Conservation (phyloP, 441 rosid genomes). For the Gossypium davidsonii region DNA sequence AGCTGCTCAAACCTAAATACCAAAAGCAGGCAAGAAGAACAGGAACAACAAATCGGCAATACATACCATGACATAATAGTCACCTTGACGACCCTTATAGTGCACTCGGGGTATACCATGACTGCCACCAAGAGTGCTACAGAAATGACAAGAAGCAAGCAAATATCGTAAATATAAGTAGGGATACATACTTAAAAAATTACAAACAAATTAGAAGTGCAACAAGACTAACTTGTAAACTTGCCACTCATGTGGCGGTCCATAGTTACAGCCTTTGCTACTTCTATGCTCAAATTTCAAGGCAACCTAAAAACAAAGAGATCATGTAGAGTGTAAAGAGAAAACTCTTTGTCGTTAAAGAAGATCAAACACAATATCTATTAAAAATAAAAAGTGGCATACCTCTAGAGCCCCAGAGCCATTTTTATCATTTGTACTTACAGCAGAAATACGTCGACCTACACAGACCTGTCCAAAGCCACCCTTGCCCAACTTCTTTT, state of each 20-base stretch:
- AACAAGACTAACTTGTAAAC: slow-evolving; percentile 50
- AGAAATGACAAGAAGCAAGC: slow-evolving; percentile 1
- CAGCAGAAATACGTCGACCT: slow-evolving; percentile 49
- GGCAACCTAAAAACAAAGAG: slow-evolving; percentile 47
- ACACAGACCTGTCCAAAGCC: slow-evolving; percentile 83
- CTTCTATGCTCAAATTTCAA: slow-evolving; percentile 67
- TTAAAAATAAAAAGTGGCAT: neutral
- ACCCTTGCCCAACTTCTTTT: slow-evolving; percentile 70
- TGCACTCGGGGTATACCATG: slow-evolving; percentile 69
- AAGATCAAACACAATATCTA: neutral
- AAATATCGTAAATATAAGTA: slow-evolving; percentile 2
- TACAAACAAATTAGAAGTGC: neutral
- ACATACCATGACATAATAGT: slow-evolving; percentile 67
- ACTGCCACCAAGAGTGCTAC: slow-evolving; percentile 59
- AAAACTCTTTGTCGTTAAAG: neutral
- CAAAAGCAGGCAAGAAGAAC: neutral
- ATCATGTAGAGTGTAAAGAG: neutral
- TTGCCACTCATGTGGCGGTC: slow-evolving; percentile 74
- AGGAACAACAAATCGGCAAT: neutral
- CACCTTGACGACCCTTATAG: slow-evolving; percentile 66
- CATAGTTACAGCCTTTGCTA: slow-evolving; percentile 72
- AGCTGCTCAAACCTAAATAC: neutral
- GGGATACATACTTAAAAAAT: neutral
- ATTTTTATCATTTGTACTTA: slow-evolving; percentile 30
- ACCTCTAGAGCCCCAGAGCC: slow-evolving; percentile 57